Conservation (phyloP, 2,329 filamentous ascomycete genomes). For the Sclerotinia nivalis region DNA sequence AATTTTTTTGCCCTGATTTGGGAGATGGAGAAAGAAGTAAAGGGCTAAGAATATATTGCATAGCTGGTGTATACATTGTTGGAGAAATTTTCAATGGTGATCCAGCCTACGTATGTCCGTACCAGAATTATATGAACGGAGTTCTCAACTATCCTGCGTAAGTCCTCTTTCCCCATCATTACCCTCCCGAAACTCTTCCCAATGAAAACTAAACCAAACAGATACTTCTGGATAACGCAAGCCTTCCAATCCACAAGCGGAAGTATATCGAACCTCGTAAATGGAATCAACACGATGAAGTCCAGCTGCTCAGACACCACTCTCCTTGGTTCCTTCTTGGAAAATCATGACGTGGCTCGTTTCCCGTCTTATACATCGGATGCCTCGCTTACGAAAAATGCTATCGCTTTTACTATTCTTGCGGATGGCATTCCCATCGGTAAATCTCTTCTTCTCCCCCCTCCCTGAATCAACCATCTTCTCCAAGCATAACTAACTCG, state of each 20-base stretch:
- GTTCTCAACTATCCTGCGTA: constrained; percentile 59
- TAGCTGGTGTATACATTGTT: constrained; percentile 59
- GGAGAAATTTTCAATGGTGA: constrained; percentile 61
- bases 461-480: no score
- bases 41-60: constrained; percentile 39
- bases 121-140: constrained; percentile 56
- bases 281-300: constrained; percentile 37
- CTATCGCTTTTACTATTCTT: constrained; percentile 52
- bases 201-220: not conserved
- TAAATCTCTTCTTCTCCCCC: constrained; percentile 16
- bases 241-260: constrained; percentile 37
- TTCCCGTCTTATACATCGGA: constrained; percentile 36
- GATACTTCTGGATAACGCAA: constrained; percentile 41
- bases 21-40: not conserved
- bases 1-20: constrained; percentile 35
- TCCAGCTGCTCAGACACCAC: constrained; percentile 42
- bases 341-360: constrained; percentile 40
- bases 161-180: not conserved
- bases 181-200: not conserved
- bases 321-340: constrained; percentile 46
- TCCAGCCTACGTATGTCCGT: constrained; percentile 55
- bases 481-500: no score
- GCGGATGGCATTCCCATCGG: constrained; percentile 53
- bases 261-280: constrained; percentile 38
- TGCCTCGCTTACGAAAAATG: constrained; percentile 46